Conservation (phyloP, 345 rosid species). For the Salix udensis region DNA sequence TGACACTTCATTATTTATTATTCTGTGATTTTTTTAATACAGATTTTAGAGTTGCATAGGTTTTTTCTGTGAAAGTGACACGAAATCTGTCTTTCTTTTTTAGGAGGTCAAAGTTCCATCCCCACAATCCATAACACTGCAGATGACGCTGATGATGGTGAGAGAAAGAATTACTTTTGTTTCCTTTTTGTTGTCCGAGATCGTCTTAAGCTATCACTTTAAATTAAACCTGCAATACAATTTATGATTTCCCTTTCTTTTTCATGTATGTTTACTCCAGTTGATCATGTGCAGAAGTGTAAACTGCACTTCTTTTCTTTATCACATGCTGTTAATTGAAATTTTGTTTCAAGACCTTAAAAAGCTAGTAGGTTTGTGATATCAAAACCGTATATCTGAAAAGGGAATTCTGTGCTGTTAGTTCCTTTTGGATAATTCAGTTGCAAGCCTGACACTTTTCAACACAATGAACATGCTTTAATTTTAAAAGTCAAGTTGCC, state of each 20-base stretch:
- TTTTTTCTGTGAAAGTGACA: conserved; percentile 1
- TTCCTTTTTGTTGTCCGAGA: background rate
- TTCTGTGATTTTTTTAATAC: background rate
- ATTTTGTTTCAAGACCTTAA: background rate
- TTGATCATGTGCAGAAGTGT: background rate
- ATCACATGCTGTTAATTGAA: background rate
- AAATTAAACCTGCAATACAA: background rate
- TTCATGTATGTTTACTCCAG: background rate
- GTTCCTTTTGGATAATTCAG: background rate
- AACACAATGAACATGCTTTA: background rate
- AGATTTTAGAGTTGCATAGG: background rate
- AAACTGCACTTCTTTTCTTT: background rate
- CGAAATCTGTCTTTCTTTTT: conserved; percentile 14
- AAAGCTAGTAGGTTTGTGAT: background rate
- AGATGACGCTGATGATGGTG: conserved; percentile 52
- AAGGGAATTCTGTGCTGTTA: background rate
- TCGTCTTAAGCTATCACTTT: background rate
- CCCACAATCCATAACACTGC: conserved; percentile 32
- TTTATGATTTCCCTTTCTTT: background rate
- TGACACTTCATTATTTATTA: background rate
- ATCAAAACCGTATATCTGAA: too few species aligned
- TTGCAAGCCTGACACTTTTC: background rate
- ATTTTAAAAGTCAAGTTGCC: background rate
- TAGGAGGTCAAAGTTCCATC: conserved; percentile 41
- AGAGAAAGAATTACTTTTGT: conserved; percentile 3